Evolutionary conservation across 495 filamentous ascomycete genomes (phyloP), one percentile per base, ranked within the genome.

Genomic region (Cladorrhinum samala): DNA sequence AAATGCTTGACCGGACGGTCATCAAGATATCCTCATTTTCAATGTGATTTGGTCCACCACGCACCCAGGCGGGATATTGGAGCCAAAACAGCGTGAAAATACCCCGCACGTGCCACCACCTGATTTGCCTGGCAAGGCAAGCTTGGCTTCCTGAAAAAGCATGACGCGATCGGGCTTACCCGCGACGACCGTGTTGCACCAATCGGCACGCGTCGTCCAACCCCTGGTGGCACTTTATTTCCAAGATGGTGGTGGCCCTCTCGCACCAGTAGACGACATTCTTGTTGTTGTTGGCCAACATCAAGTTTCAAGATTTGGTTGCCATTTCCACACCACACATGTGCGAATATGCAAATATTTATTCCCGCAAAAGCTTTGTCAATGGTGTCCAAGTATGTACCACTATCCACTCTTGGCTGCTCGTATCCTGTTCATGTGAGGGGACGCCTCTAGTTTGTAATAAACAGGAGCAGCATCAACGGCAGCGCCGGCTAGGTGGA

Each of bases 101-200:
- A 2, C 24, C 53, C 21, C 47, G 9, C 40, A 46, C 41, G 44
- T 19, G 33, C 27, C 27, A 33, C 27, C 5, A 33, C 11, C 27
- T 33, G 27, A 5, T 24, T 11, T 47, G 21, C 16, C 6, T 19
- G 46, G 42, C 19, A 21, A 33, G 44, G 37, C 45, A 18, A 39
- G 27, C 40, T 40, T 30, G 45, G 49, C 27, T 47, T 45, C 39
- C 40, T 30, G 24, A 50, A 45, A 21, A 23, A 30, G 56, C 25
- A 61, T 62, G 61, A 58, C 63, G 63, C 61, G 56, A 66, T 66
- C 27, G 30, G 50, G 45, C 45, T 19, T 16, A 30, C 23, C 36
- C 51, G 56, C 57, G 58, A 59, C 55, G 56, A 48, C 42, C 56
- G 61, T 62, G 60, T 59, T 42, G 39, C 53, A 45, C 63, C 61